A percentile compares a stretch with the other conserved stretches of the same genome.
Conservation (phyloP, 371 early-diverging fungal genomes). For the Mortierella sp. region DNA sequence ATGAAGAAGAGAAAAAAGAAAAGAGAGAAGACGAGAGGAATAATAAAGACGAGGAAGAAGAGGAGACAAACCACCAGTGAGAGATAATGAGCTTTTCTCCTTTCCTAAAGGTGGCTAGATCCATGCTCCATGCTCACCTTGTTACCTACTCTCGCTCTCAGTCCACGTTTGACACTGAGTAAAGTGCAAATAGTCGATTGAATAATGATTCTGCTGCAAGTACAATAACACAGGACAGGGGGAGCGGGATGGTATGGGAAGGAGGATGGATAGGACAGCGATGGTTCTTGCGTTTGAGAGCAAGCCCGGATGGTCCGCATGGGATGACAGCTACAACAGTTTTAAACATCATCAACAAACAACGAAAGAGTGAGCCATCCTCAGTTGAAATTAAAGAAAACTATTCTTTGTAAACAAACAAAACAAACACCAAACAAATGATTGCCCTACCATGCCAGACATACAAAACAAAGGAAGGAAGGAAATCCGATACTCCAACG, state of each 20-base stretch:
- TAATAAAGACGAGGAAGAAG: neutral
- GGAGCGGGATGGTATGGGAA: neutral
- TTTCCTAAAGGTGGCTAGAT: neutral
- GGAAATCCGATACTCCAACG: too few species aligned
- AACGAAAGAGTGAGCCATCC: neutral
- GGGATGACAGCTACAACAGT: too few species aligned
- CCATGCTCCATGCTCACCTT: neutral
- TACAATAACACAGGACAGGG: neutral
- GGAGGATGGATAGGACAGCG: neutral
- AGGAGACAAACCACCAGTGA: neutral
- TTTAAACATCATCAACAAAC: neutral
- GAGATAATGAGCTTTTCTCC: neutral
- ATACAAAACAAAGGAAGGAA: neutral
- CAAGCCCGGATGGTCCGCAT: constrained; percentile 3
- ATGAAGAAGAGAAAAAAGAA: neutral
- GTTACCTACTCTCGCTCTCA: neutral
- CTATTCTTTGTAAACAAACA: neutral
- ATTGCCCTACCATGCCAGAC: neutral
- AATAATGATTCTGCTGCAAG: too few species aligned
- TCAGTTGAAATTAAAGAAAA: neutral
- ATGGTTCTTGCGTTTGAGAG: constrained; percentile 9
- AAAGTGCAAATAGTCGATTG: neutral
- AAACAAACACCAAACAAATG: neutral
- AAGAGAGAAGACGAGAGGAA: neutral
- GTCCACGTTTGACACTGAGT: neutral